These are phyloP conservation scores for Zygosaccharomyces sapae DNA, from an alignment of 1,139 yeast genomes.

Conservation along the genomic window DNA sequence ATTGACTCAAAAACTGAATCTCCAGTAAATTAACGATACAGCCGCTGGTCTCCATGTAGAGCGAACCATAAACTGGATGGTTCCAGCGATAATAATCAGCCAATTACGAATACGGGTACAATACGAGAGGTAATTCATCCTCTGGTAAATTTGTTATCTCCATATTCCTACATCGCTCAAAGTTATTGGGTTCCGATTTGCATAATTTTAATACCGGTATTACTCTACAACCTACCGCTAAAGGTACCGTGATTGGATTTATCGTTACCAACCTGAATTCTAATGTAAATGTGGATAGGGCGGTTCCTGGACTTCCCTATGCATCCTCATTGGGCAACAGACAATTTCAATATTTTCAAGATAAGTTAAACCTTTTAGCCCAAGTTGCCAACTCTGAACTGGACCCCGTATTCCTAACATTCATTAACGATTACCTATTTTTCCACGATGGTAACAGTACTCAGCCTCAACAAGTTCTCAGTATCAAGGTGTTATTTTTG, in stretches of 20 bases:
- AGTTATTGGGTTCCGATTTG: conserved; percentile 44
- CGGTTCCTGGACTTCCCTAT: conserved; percentile 63
- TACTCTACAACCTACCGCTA: conserved; percentile 53
- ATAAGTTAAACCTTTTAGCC: conserved; percentile 51
- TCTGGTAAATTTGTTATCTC: conserved; percentile 54
- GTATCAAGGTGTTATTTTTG: conserved; percentile 69
- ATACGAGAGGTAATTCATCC: conserved; percentile 50
- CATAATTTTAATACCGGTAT: conserved; percentile 45
- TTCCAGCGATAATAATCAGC: conserved; percentile 40
- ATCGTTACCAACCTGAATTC: conserved; percentile 45
- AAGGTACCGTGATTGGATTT: conserved; percentile 63
- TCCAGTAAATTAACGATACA: conserved; percentile 43
- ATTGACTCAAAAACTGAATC: not conserved
- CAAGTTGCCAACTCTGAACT: conserved; percentile 55
- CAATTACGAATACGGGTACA: conserved; percentile 50
- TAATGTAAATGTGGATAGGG: conserved; percentile 48
- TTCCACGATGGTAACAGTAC: conserved; percentile 54
- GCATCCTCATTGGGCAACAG: conserved; percentile 34
- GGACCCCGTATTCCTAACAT: conserved; percentile 50
- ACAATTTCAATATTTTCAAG: conserved; percentile 45
- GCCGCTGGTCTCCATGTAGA: conserved; percentile 60
- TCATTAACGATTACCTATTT: conserved; percentile 58
- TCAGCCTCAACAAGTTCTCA: conserved; percentile 53
- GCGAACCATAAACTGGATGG: conserved; percentile 42
- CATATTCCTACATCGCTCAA: conserved; percentile 70